Percentiles rank a stretch among this genome's conserved stretches.
Evolutionary conservation across 2,329 filamentous ascomycete genomes (phyloP).

Genomic region (Botrytis aclada): DNA sequence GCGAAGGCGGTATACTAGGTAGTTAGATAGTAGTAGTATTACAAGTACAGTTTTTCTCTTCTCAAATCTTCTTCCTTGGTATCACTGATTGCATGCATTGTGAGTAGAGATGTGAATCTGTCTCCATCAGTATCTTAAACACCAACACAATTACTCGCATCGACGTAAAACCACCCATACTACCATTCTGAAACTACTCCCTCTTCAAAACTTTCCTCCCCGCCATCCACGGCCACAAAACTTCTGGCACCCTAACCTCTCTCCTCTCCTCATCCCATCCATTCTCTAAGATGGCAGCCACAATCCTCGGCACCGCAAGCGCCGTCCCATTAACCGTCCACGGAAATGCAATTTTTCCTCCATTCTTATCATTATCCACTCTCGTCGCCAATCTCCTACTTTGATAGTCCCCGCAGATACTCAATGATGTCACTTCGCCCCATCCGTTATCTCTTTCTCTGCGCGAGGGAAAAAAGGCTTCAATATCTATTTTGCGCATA

Average conservation of each 20-base stretch:
- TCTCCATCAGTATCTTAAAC: background rate
- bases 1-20: background rate
- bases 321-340: slow-evolving; percentile 95
- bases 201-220: slow-evolving; percentile 59
- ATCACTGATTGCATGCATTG: background rate
- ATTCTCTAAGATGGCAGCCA: slow-evolving; percentile 87
- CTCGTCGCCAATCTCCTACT: slow-evolving; percentile 76
- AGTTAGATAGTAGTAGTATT: slow-evolving; percentile 3
- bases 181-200: background rate
- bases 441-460: slow-evolving; percentile 66
- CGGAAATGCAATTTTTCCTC: slow-evolving; percentile 65
- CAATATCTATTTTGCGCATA: slow-evolving; percentile 84
- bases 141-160: background rate
- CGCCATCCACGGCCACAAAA: slow-evolving; percentile 81
- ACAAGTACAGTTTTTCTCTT: slow-evolving; percentile 4
- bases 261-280: slow-evolving; percentile 73
- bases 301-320: slow-evolving; percentile 81
- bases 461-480: slow-evolving; percentile 87
- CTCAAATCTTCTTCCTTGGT: background rate
- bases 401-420: slow-evolving; percentile 94
- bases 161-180: background rate
- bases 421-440: slow-evolving; percentile 90
- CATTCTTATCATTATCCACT: slow-evolving; percentile 51
- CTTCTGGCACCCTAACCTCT: slow-evolving; percentile 73
- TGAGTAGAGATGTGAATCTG: background rate